Percentiles rank a stretch among this genome's conserved stretches.
phyloP scores from a whole-genome alignment of 2,329 filamentous ascomycete species.

The Fusarium praegraminearum region DNA sequence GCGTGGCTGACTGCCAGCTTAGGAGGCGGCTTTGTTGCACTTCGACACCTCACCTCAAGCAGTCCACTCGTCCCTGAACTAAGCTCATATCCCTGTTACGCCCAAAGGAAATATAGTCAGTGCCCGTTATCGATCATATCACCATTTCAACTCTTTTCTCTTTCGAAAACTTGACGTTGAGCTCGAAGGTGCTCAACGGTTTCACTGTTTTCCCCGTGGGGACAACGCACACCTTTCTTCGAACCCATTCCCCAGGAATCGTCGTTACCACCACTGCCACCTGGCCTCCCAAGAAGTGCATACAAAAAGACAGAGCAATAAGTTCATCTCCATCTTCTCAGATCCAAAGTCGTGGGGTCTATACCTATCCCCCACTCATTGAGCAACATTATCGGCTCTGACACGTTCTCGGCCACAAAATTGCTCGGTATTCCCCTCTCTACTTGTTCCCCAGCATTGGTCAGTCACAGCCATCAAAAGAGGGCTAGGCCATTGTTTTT shows the following conservation, averaged over 20 bases:
- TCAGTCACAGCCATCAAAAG: conserved; percentile 24
- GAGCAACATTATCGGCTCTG: conserved; percentile 28
- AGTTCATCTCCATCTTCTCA: neutral
- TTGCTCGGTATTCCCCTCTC: conserved; percentile 26
- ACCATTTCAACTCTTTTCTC: conserved; percentile 20
- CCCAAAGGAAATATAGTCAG: conserved; percentile 35
- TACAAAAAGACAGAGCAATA: conserved; percentile 1
- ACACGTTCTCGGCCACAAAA: conserved; percentile 36
- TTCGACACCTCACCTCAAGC: conserved; percentile 14
- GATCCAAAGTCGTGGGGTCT: conserved; percentile 1
- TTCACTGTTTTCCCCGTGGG: conserved; percentile 17
- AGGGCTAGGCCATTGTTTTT: conserved; percentile 25
- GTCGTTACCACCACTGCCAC: conserved; percentile 26
- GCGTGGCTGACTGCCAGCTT: conserved; percentile 30
- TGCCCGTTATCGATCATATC: conserved; percentile 21
- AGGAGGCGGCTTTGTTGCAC: conserved; percentile 21
- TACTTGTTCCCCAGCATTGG: conserved; percentile 13
- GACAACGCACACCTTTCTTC: conserved; percentile 16
- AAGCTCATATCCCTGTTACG: conserved; percentile 40
- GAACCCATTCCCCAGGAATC: conserved; percentile 19
- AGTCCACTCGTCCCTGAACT: conserved; percentile 25
- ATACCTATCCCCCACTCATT: conserved; percentile 21
- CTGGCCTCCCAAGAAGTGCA: neutral
- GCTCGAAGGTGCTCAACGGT: conserved; percentile 17
- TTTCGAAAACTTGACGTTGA: conserved; percentile 20